Evolutionary conservation across 306 rosid genomes (phyloP), one percentile per base, ranked within the genome.

Genomic region (Prunus dulcis): DNA sequence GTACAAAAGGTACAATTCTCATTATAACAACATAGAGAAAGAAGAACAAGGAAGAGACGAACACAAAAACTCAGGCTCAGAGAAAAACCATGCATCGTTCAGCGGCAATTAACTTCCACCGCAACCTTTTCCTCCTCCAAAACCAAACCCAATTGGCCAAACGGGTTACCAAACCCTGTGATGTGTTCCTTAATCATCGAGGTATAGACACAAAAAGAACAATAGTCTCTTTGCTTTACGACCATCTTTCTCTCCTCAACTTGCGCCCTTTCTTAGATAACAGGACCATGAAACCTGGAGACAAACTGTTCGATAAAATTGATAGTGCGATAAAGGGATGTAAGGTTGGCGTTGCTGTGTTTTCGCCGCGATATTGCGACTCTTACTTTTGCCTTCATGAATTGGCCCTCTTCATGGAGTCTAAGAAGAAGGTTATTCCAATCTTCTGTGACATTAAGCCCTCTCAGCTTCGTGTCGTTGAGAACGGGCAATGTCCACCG

Each of bases 331-430:
- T 95, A 0, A 3, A 69, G 43, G 85, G 83, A 0, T 89, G 97
- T 45, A 87, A 92, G 86, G 69, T 95, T 0, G 99, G 96, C 0
- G 88, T 92, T 0, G 93, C 96, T 2, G 80, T 95, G 38, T 88
- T 95, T 62, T 95, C 99, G 0, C 99, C 99, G 0, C 72, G 84
- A 1, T 95, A 95, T 62, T 88, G 96, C 7, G 89, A 90, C 2
- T 95, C 99, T 2, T 90, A 89, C 20, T 92, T 95, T 23, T 95
- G 99, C 74, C 96, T 95, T 1, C 97, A 92, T 2, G 99, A 95
- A 25, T 81, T 95, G 1, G 97, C 97, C 1, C 88, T 92, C 18
- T 76, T 95, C 20, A 75, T 87, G 71, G 93, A 80, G 69, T 75
- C 89, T 13, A 85, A 82, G 27, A 95, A 95, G 89, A 92, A 84